Conservation (phyloP, 2,329 filamentous ascomycete genomes). For the Didymosphaeria variabile region DNA sequence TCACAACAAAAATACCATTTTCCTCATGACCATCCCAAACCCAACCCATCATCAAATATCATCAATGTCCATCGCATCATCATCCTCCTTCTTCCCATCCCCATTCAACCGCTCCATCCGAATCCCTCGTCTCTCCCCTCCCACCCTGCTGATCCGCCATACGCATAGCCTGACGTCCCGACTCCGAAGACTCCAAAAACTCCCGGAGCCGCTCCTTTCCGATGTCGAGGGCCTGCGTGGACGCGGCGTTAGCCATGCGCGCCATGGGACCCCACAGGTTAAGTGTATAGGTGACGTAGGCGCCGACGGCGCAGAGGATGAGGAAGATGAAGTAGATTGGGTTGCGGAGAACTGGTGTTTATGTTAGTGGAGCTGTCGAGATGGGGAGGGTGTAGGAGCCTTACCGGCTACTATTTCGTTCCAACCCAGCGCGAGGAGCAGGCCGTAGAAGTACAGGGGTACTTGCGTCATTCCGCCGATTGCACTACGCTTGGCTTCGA, state of each 20-base stretch:
- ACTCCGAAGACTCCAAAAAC: constrained; percentile 88
- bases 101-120: constrained; percentile 52
- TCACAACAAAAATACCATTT: neutral
- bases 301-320: constrained; percentile 76
- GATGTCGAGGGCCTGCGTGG: constrained; percentile 85
- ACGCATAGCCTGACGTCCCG: constrained; percentile 81
- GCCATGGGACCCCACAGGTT: constrained; percentile 96
- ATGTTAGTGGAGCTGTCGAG: constrained; percentile 23
- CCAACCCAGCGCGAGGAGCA: constrained; percentile 94
- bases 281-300: constrained; percentile 90
- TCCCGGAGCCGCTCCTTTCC: constrained; percentile 91
- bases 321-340: constrained; percentile 92
- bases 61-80: constrained; percentile 44
- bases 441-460: constrained; percentile 90
- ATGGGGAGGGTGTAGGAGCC: constrained; percentile 43
- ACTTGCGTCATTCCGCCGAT: constrained; percentile 95
- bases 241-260: constrained; percentile 92
- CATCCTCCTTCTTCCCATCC: constrained; percentile 53
- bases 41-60: constrained; percentile 52
- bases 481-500: constrained; percentile 95
- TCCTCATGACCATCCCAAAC: neutral
- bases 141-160: constrained; percentile 59
- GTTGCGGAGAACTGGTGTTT: constrained; percentile 82
- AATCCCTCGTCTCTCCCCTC: constrained; percentile 27
- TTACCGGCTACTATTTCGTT: constrained; percentile 95